Evolutionary conservation across 129 eudicot species (phyloP).

Genomic region (Helianthus tuberosus): DNA sequence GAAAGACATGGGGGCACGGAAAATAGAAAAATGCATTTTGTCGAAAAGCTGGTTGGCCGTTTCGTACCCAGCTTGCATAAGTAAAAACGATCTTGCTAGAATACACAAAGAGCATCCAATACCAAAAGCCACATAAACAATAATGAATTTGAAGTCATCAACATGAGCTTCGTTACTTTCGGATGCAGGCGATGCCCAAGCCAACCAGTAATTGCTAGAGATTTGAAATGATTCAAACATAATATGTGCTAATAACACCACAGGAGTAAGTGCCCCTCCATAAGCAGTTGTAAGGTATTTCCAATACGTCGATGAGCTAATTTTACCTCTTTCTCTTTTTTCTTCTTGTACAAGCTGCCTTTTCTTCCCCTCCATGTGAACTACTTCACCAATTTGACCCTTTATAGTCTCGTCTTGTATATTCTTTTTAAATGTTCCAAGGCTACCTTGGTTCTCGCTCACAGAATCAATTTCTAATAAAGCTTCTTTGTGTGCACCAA

Average conservation of each 20-base stretch:
- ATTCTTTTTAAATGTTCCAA: background rate
- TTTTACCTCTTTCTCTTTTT: constrained; percentile 82
- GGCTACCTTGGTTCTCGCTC: constrained; percentile 1
- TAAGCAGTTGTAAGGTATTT: constrained; percentile 85
- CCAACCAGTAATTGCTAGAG: constrained; percentile 91
- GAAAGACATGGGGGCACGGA: constrained; percentile 98
- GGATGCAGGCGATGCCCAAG: constrained; percentile 84
- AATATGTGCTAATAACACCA: constrained; percentile 63
- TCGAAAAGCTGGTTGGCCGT: constrained; percentile 73
- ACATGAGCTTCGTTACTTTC: constrained; percentile 54
- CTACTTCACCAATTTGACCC: constrained; percentile 37
- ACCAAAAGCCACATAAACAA: constrained; percentile 71
- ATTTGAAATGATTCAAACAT: constrained; percentile 68
- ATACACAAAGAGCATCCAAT: constrained; percentile 73
- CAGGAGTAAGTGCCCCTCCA: constrained; percentile 77
- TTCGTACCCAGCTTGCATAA: constrained; percentile 61
- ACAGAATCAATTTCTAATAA: constrained; percentile 55
- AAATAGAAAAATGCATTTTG: constrained; percentile 78
- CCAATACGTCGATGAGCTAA: constrained; percentile 73
- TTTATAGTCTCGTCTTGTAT: constrained; percentile 23
- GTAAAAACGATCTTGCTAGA: constrained; percentile 51
- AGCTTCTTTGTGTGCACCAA: constrained; percentile 86
- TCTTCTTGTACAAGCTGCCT: constrained; percentile 88
- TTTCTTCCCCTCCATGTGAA: constrained; percentile 31
- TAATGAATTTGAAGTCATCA: constrained; percentile 44